These are phyloP conservation scores for Penicillium sp. DNA, from an alignment of 2,329 filamentous ascomycete species.

Conservation along the genomic window DNA sequence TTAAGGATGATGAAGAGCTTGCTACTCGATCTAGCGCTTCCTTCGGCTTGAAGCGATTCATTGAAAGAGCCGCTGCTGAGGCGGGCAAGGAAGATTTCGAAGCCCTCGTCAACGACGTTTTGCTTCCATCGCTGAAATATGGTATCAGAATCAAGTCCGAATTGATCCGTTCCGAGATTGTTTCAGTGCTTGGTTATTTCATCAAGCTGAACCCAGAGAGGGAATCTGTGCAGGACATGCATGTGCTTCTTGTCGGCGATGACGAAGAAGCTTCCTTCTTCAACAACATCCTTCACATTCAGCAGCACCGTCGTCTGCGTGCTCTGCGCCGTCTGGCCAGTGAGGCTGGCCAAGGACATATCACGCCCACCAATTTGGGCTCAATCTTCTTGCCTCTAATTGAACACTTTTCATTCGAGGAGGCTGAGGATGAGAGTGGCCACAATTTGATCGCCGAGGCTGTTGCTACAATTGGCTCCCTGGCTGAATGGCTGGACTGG, in stretches of 20 bases:
- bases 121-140: constrained; percentile 71
- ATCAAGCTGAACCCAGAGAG: constrained; percentile 67
- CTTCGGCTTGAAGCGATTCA: constrained; percentile 71
- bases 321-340: constrained; percentile 72
- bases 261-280: constrained; percentile 87
- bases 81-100: constrained; percentile 48
- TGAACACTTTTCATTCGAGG: constrained; percentile 89
- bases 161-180: constrained; percentile 74
- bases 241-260: constrained; percentile 61
- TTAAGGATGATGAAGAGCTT: constrained; percentile 81
- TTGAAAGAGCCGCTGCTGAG: constrained; percentile 55
- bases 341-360: constrained; percentile 59
- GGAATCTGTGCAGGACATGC: constrained; percentile 68
- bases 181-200: constrained; percentile 73
- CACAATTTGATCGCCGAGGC: constrained; percentile 84
- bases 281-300: constrained; percentile 84
- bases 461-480: constrained; percentile 68
- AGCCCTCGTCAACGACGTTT: constrained; percentile 57
- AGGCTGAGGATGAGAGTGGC: constrained; percentile 68
- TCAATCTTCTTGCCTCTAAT: constrained; percentile 86
- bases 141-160: constrained; percentile 77
- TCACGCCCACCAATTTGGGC: constrained; percentile 73
- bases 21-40: constrained; percentile 80
- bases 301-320: constrained; percentile 77
- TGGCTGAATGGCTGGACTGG: constrained; percentile 80